These are phyloP conservation scores for Taiozyma sp. DNA, from an alignment of 1,139 yeast genomes.

Conservation along the genomic window DNA sequence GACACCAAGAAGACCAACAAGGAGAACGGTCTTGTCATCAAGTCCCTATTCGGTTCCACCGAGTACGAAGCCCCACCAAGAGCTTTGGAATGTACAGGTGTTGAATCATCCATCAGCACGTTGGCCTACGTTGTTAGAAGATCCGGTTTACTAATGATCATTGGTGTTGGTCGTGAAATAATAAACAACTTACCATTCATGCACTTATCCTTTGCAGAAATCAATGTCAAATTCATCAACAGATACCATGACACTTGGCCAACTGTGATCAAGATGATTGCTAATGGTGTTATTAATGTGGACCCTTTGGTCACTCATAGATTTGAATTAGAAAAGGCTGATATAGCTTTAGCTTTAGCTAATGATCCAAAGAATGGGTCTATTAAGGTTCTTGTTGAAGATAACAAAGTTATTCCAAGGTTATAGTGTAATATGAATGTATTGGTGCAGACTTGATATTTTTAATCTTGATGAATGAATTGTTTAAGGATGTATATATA, in stretches of 20 bases:
- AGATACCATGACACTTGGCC: conserved; percentile 39
- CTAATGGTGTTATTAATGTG: conserved; percentile 56
- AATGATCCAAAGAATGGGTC: conserved; percentile 29
- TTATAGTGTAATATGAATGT: not conserved
- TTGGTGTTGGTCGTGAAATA: conserved; percentile 34
- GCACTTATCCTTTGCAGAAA: conserved; percentile 35
- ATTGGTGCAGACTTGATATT: not conserved
- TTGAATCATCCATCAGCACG: conserved; percentile 59
- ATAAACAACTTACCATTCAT: conserved; percentile 36
- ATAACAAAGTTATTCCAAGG: conserved; percentile 9
- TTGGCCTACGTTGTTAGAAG: conserved; percentile 32
- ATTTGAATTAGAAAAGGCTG: conserved; percentile 66
- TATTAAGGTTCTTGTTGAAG: conserved; percentile 30
- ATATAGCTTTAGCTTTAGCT: conserved; percentile 49
- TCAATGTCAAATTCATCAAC: conserved; percentile 35
- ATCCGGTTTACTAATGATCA: conserved; percentile 30
- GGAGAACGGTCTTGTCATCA: conserved; percentile 29
- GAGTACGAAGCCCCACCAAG: conserved; percentile 29
- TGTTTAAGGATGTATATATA: no score
- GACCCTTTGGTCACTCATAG: conserved; percentile 72
- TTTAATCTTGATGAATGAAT: no score
- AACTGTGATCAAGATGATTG: conserved; percentile 58
- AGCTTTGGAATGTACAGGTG: conserved; percentile 71
- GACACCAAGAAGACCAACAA: conserved; percentile 22
- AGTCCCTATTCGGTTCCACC: conserved; percentile 25